These are phyloP conservation scores for Pseudopediastrum boryanum DNA, from an alignment of 139 green algal species.

Conservation along the genomic window DNA sequence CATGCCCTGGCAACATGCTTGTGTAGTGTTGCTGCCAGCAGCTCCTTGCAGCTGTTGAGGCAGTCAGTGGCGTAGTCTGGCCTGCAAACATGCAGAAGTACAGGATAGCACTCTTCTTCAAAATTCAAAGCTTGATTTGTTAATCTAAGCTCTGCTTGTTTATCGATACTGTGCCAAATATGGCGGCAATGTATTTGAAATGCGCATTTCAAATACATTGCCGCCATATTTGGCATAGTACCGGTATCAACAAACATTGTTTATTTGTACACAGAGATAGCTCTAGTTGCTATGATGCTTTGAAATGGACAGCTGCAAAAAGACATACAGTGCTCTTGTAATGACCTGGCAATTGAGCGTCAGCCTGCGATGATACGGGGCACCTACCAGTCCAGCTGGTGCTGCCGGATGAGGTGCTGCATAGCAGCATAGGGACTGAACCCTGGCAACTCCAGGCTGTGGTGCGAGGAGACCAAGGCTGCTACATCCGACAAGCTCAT, in stretches of 20 bases:
- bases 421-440: constrained; percentile 36
- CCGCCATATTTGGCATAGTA: not conserved
- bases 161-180: not conserved
- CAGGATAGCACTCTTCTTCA: not conserved
- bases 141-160: too few relatives aligned
- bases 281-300: constrained; percentile 1
- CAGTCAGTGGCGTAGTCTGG: too few relatives aligned
- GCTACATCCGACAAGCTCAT: constrained; percentile 24
- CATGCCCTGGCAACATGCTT: not conserved
- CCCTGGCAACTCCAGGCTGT: constrained; percentile 32
- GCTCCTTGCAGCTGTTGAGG: not conserved
- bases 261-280: not conserved
- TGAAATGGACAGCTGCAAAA: constrained; percentile 9
- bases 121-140: constrained; percentile 3
- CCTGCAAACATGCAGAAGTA: too few relatives aligned
- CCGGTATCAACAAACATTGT: not conserved
- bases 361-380: too few relatives aligned
- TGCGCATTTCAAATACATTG: constrained; percentile 19
- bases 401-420: constrained; percentile 18
- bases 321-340: too few relatives aligned
- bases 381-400: constrained; percentile 14
- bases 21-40: not conserved
- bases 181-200: not conserved
- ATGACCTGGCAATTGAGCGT: too few relatives aligned
- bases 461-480: constrained; percentile 23